Base-by-base conservation (phyloP, 1,284 basidiomycete genomes). In the Ceratobasidium sp. region DNA sequence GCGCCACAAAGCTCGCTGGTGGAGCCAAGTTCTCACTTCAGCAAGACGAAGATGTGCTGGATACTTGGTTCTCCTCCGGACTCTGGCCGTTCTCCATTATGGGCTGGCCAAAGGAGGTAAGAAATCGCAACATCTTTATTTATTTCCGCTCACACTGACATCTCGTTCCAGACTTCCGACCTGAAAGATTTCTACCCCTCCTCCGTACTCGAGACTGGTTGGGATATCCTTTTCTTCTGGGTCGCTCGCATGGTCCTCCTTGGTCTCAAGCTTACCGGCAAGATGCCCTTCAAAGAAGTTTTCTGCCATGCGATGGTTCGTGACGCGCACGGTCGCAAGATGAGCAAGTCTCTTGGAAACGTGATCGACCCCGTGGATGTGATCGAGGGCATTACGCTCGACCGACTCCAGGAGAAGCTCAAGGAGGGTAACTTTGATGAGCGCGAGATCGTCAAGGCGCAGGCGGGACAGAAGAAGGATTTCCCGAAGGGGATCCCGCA, bases 171-270 rank as follows among this genome's bases (percentile, higher is more conserved):
- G 89, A 93, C 91, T 0, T 78, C 83, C 16, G 96, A 98, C 80
- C 78, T 95, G 38, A 81, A 89, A 76, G 83, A 86, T 71, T 99
- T 94, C 85, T 99, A 97, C 82, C 98, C 98, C 0, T 85, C 94
- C 9, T 89, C 91, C 23, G 79, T 99, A 58, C 89, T 98, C 57
- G 98, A 99, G 83, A 99, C 98, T 0, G 98, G 98, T 58, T 99
- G 98, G 96, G 98, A 99, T 78, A 99, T 98, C 78, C 83, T 99
- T 44, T 98, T 98, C 88, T 98, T 99, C 89, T 99, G 98, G 98
- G 96, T 99, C 23, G 96, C 98, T 7, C 91, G 96, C 63, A 99
- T 99, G 98, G 96, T 94, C 73, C 86, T 99, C 81, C 90, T 99
- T 47, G 97, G 98, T 71, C 85, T 96, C 79, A 88, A 93, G 75